Base-by-base conservation (phyloP, 305 asterid genomes). In the Salvia sclarea region DNA sequence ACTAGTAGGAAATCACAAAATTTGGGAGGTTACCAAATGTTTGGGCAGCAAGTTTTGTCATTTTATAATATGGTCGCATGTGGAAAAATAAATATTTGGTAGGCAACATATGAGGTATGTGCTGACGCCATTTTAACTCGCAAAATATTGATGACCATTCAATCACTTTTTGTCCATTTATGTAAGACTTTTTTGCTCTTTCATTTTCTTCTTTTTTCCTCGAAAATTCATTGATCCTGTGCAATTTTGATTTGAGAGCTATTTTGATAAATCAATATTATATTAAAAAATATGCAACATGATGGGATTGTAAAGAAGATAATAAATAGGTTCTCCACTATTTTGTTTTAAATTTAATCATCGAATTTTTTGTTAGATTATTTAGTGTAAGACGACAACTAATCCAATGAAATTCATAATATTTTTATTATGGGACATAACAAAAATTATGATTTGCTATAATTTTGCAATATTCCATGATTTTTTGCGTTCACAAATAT, bases 101-200 rank as follows among this genome's bases (percentile, higher is more conserved):
- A 3, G 47, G 12, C 66, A 4, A 13, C 3, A 65, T 68, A 61
- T 44, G 58, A 22, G 24, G 72, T 68, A 47, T 45, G 75, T 55
- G 79, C 33, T 69, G 75, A 69, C 79, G 79, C 47, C 71, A 50
- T 52, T n/a, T 18, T 16, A 28, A 68, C 16, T 18, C 17, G 18
- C 37, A 13, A 20, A 66, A 30, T 7, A 6, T 35, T 33, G 49
- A 49, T 18, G 5, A 20, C 47, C 61, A 4, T 25, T 21, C 5
- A 37, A 33, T 20, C 18, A 6, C 4, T 11, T 37, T 37, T 59
- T 59, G 14, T 6, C 47, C 5, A 17, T 53, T 22, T 22, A 2
- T 52, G 14, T 4, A 22, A n/a, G 0, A 9, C 56, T 12, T 1
- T 31, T 17, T 35, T 4, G 28, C 28, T 33, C 8, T 31, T 9